phyloP scores from a whole-genome alignment of 2,329 filamentous ascomycete species.

The Paraconiothyrium sp. region DNA sequence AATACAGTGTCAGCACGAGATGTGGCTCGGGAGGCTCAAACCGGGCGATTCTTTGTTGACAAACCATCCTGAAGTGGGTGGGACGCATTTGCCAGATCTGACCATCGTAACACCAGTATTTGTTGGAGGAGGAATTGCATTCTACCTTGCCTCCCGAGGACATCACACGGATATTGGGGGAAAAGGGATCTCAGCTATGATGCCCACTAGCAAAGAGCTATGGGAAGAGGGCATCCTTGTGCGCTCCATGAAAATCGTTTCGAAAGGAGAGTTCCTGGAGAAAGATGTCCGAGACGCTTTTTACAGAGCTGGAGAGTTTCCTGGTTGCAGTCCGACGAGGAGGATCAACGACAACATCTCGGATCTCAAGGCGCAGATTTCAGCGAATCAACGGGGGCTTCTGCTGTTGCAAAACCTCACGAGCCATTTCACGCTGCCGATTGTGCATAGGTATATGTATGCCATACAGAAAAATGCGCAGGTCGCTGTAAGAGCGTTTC shows the following conservation, averaged over 20 bases:
- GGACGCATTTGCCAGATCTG: constrained; percentile 38
- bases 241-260: constrained; percentile 27
- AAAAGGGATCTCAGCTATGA: constrained; percentile 54
- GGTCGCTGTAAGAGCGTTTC: constrained; percentile 20
- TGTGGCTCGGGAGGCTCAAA: constrained; percentile 28
- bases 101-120: constrained; percentile 39
- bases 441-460: constrained; percentile 25
- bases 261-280: constrained; percentile 34
- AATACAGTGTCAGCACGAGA: constrained; percentile 37
- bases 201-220: constrained; percentile 53
- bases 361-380: constrained; percentile 24
- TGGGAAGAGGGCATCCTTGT: constrained; percentile 59
- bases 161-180: constrained; percentile 79
- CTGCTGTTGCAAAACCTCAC: constrained; percentile 19
- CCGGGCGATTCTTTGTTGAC: constrained; percentile 36
- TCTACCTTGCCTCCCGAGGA: constrained; percentile 79
- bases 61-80: constrained; percentile 35
- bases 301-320: constrained; percentile 11
- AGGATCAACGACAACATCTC: constrained; percentile 23
- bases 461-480: constrained; percentile 25
- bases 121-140: constrained; percentile 71
- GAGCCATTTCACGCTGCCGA: constrained; percentile 12
- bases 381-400: constrained; percentile 22
- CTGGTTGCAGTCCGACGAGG: constrained; percentile 17
- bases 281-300: constrained; percentile 9